These are phyloP conservation scores for Blastobotrys chiropterorum DNA, from an alignment of 805 yeast genomes.

Conservation along the genomic window DNA sequence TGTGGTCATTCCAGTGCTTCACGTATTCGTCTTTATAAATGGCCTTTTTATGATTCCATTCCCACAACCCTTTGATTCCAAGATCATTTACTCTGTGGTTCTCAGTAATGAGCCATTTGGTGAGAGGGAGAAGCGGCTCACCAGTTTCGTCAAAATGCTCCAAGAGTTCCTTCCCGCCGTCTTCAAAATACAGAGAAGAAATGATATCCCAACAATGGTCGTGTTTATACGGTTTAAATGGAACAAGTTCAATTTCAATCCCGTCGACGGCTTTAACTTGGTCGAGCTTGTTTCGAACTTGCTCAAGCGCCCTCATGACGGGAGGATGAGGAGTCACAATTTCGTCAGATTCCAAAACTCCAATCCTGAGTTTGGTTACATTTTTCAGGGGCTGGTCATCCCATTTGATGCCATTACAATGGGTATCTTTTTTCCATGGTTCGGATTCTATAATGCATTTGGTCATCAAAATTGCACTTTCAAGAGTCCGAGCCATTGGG, in stretches of 20 bases:
- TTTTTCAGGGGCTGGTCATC: constrained; percentile 33
- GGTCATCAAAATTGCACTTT: constrained; percentile 35
- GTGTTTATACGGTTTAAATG: constrained; percentile 26
- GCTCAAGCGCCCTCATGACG: constrained; percentile 38
- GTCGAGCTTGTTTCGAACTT: constrained; percentile 23
- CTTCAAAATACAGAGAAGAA: constrained; percentile 47
- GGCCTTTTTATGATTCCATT: constrained; percentile 1
- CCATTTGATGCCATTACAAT: constrained; percentile 49
- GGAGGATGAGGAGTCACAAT: constrained; percentile 45
- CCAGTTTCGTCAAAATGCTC: constrained; percentile 54
- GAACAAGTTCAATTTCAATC: constrained; percentile 23
- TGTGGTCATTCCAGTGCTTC: constrained; percentile 6
- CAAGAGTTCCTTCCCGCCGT: constrained; percentile 59
- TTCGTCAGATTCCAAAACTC: constrained; percentile 39
- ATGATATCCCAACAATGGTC: constrained; percentile 30
- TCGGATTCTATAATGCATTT: constrained; percentile 34
- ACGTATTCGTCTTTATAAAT: constrained; percentile 1
- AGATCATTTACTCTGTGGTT: constrained; percentile 3
- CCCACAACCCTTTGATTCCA: constrained; percentile 10
- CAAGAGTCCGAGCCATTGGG: constrained; percentile 38
- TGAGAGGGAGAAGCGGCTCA: constrained; percentile 47
- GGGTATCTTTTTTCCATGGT: constrained; percentile 41
- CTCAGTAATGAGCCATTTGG: constrained; percentile 8
- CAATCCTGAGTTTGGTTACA: constrained; percentile 28
- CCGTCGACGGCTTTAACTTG: constrained; percentile 6